Evolutionary conservation across 148 eudicot species (phyloP).

Genomic region (Rhododendron simsii): DNA sequence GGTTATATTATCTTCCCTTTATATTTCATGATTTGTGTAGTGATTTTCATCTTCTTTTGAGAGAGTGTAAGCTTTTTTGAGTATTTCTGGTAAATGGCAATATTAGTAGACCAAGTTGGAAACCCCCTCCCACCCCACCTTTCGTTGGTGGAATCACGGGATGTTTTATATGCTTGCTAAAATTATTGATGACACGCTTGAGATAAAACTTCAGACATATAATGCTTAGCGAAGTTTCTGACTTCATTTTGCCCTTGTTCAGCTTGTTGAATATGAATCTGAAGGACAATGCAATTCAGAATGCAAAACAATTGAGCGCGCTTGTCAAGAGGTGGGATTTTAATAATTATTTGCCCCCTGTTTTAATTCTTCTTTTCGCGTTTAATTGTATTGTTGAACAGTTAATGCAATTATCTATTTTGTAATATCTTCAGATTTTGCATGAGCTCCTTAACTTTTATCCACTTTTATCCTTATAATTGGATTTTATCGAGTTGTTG

Average conservation of each 20-base stretch:
- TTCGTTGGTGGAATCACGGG: neutral
- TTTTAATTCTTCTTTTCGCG: neutral
- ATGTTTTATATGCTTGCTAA: neutral
- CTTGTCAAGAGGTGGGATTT: conserved; percentile 83
- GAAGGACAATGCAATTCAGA: conserved; percentile 90
- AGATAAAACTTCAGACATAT: neutral
- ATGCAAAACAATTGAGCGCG: conserved; percentile 95
- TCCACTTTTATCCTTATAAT: neutral
- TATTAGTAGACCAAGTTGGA: neutral
- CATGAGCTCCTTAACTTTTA: neutral
- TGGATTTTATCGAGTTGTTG: conserved; percentile 10
- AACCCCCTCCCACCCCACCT: neutral
- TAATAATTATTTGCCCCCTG: neutral
- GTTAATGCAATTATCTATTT: neutral
- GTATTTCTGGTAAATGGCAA: neutral
- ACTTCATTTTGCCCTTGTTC: conserved; percentile 15
- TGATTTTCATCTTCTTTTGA: neutral
- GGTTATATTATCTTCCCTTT: neutral
- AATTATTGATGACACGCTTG: neutral
- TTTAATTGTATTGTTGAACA: neutral
- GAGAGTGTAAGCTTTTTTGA: neutral
- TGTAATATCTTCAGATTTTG: neutral
- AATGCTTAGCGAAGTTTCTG: neutral
- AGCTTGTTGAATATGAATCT: conserved; percentile 85
- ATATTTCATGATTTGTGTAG: neutral